A percentile compares a stretch with the other conserved stretches of the same genome.
Evolutionary conservation across 768 basidiomycete species (phyloP).

Genomic region (Lactarius evosmus): DNA sequence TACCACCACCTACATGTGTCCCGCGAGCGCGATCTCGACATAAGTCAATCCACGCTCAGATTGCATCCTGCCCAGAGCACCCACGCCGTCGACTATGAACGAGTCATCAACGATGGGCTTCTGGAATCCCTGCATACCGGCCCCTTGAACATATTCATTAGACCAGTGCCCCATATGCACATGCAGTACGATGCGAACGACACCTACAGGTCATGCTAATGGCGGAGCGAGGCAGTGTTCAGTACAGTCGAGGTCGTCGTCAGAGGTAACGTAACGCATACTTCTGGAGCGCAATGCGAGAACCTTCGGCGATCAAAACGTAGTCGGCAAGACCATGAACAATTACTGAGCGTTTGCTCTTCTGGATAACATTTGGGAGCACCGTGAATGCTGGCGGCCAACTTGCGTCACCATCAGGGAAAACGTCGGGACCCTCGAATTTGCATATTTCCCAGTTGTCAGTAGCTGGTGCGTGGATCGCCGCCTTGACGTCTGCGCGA

Average conservation of each 20-base stretch:
- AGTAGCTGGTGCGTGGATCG: slow-evolving; percentile 65
- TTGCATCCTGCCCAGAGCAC: slow-evolving; percentile 62
- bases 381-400: slow-evolving; percentile 61
- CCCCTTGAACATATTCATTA: slow-evolving; percentile 43
- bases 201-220: slow-evolving; percentile 24
- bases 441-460: slow-evolving; percentile 66
- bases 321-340: slow-evolving; percentile 73
- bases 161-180: slow-evolving; percentile 1
- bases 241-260: neutral
- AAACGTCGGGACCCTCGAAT: slow-evolving; percentile 45
- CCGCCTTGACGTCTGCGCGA: slow-evolving; percentile 60
- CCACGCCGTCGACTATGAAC: slow-evolving; percentile 68
- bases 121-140: slow-evolving; percentile 69
- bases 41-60: slow-evolving; percentile 67
- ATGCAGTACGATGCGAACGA: neutral
- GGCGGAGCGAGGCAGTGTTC: neutral
- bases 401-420: slow-evolving; percentile 59
- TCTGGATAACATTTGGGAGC: slow-evolving; percentile 72
- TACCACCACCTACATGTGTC: slow-evolving; percentile 59
- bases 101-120: slow-evolving; percentile 61
- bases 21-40: slow-evolving; percentile 62
- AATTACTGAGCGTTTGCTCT: slow-evolving; percentile 64
- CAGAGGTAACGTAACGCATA: slow-evolving; percentile 26
- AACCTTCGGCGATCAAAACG: slow-evolving; percentile 67
- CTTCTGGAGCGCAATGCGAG: slow-evolving; percentile 40